Percentiles rank a stretch among this genome's conserved stretches.
Evolutionary conservation across 1,284 basidiomycete species (phyloP).

Genomic region (Apiotrichum brassicae): DNA sequence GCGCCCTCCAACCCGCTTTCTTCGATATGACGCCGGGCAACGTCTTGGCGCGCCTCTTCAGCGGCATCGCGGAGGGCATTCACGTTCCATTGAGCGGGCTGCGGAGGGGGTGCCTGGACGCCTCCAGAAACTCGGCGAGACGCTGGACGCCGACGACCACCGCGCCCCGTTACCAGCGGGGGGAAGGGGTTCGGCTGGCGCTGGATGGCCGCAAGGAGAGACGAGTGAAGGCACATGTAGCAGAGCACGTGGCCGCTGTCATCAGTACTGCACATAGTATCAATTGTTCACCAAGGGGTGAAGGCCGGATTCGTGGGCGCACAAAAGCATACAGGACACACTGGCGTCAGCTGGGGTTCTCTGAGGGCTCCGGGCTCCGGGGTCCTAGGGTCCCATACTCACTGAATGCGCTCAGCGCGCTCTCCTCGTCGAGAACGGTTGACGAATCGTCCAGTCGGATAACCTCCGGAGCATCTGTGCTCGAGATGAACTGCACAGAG

Average conservation of each 20-base stretch:
- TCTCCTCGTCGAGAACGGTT: slow-evolving; percentile 8
- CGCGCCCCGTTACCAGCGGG: too few species aligned
- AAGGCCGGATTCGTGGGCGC: slow-evolving; percentile 30
- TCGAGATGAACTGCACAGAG: slow-evolving; percentile 7
- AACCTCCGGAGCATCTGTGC: neutral
- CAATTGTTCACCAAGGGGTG: slow-evolving; percentile 36
- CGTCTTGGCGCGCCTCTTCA: neutral
- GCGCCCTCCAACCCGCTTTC: slow-evolving; percentile 4
- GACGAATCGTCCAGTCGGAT: slow-evolving; percentile 1
- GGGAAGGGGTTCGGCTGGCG: slow-evolving; percentile 33
- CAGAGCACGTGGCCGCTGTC: slow-evolving; percentile 41
- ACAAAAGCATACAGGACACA: slow-evolving; percentile 40
- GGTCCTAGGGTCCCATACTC: too few species aligned
- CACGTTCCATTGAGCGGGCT: slow-evolving; percentile 28
- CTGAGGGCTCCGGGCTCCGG: too few species aligned
- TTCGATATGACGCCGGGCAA: neutral
- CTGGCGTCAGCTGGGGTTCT: slow-evolving; percentile 15
- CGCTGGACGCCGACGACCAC: slow-evolving; percentile 6
- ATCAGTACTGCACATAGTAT: neutral
- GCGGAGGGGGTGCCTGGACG: slow-evolving; percentile 4
- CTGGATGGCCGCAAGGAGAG: slow-evolving; percentile 33
- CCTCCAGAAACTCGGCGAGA: slow-evolving; percentile 15
- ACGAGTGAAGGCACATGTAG: slow-evolving; percentile 34
- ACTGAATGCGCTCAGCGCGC: slow-evolving; percentile 13
- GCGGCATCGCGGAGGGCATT: slow-evolving; percentile 18